Percentiles rank a stretch among this genome's conserved stretches.
Evolutionary conservation across 148 eudicot species (phyloP).

Genomic region (Gaultheria prostrata): DNA sequence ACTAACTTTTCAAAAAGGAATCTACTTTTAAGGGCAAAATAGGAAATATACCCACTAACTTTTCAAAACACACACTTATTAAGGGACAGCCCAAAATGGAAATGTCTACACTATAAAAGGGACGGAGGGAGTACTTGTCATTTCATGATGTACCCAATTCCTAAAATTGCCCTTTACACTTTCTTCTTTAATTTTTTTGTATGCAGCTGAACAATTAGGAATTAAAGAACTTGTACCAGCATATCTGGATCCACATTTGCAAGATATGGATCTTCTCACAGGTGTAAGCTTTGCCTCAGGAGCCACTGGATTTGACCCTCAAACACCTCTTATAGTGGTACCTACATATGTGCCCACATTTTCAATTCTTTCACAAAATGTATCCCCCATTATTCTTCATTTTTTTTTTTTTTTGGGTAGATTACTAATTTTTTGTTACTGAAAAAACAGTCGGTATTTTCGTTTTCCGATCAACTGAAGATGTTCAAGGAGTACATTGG

Average conservation of each 20-base stretch:
- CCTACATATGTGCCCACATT: background rate
- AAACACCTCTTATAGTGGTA: slow-evolving; percentile 40
- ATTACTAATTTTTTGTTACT: background rate
- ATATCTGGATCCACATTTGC: slow-evolving; percentile 12
- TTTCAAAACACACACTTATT: no score
- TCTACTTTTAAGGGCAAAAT: no score
- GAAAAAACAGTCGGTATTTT: slow-evolving; percentile 18
- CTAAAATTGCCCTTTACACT: no score
- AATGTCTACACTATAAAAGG: no score
- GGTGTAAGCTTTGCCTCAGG: slow-evolving; percentile 81
- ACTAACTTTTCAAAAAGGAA: no score
- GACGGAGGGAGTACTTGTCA: no score
- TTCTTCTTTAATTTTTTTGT: background rate
- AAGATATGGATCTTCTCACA: slow-evolving; percentile 37
- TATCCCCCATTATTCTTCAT: background rate
- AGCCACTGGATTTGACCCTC: slow-evolving; percentile 57
- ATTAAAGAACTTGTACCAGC: slow-evolving; percentile 12
- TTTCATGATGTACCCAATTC: no score
- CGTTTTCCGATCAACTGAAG: slow-evolving; percentile 26
- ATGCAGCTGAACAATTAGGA: slow-evolving; percentile 13
- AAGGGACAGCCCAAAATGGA: no score
- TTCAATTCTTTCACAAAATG: no score
- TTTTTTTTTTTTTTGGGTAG: background rate
- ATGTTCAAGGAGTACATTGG: slow-evolving; percentile 34
- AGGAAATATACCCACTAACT: no score